A percentile compares a stretch with the other conserved stretches of the same genome.
Evolutionary conservation across 805 yeast genomes (phyloP).

Genomic region (Metschnikowia lachancei): DNA sequence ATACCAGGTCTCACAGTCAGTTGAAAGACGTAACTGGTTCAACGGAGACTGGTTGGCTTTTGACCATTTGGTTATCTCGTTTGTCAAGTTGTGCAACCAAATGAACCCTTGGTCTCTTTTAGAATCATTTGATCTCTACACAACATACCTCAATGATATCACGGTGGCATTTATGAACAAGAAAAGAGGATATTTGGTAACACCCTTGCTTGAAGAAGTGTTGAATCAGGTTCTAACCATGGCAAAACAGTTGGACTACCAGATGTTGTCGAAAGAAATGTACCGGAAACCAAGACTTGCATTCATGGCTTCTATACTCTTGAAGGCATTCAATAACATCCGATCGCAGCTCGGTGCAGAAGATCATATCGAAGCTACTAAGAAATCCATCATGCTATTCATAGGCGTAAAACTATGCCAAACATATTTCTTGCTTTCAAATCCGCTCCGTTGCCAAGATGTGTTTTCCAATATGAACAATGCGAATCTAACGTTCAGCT

Average conservation of each 20-base stretch:
- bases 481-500: conserved; percentile 40
- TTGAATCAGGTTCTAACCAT: conserved; percentile 44
- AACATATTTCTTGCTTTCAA: conserved; percentile 52
- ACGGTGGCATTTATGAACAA: conserved; percentile 50
- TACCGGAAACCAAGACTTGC: conserved; percentile 45
- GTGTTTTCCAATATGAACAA: conserved; percentile 60
- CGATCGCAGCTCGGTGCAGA: conserved; percentile 45
- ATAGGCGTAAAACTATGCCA: conserved; percentile 55
- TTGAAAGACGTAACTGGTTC: conserved; percentile 26
- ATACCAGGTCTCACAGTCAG: conserved; percentile 16
- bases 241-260: conserved; percentile 37
- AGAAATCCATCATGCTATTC: conserved; percentile 50
- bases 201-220: conserved; percentile 35
- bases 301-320: conserved; percentile 51
- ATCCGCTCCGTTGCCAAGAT: conserved; percentile 58
- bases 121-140: conserved; percentile 54
- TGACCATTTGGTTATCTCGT: conserved; percentile 43
- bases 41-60: conserved; percentile 47
- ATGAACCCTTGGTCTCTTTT: conserved; percentile 52
- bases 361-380: conserved; percentile 37
- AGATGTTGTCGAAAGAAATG: conserved; percentile 43
- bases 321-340: conserved; percentile 59
- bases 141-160: conserved; percentile 45
- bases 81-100: conserved; percentile 47
- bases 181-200: conserved; percentile 37